Conservation (phyloP, 1,284 basidiomycete genomes). For the Gastroboletus turbinatus region DNA sequence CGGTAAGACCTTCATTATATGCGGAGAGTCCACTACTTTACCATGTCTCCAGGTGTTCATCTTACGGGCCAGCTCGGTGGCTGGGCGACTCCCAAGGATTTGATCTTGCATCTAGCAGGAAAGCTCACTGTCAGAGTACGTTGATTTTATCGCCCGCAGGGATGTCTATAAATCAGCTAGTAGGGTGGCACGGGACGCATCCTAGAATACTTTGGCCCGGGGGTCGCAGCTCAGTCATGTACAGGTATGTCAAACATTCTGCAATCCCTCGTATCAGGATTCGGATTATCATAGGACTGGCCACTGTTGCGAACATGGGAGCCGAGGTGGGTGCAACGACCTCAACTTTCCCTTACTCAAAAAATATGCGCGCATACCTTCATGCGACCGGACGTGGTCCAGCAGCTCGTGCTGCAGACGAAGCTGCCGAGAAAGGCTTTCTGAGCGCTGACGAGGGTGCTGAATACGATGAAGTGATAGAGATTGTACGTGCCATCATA, state of each 20-base stretch:
- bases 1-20: constrained; percentile 45
- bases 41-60: constrained; percentile 57
- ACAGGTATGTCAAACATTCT: constrained; percentile 59
- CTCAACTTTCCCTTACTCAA: constrained; percentile 94
- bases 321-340: constrained; percentile 99
- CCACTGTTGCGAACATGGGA: constrained; percentile 98
- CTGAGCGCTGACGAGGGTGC: constrained; percentile 83
- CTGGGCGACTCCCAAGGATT: constrained; percentile 96
- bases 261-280: background rate
- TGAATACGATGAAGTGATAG: constrained; percentile 96
- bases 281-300: constrained; percentile 56
- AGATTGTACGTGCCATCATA: constrained; percentile 66
- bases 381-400: constrained; percentile 87
- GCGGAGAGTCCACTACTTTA: background rate
- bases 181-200: constrained; percentile 85
- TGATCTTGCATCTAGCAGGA: constrained; percentile 94
- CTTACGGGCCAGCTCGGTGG: constrained; percentile 86
- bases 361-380: constrained; percentile 88
- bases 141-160: constrained; percentile 9
- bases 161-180: constrained; percentile 7
- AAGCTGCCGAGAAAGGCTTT: constrained; percentile 79
- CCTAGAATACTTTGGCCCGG: constrained; percentile 97
- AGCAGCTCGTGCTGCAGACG: constrained; percentile 86
- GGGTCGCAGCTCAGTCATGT: constrained; percentile 88
- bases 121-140: constrained; percentile 89